Conservation (phyloP, 805 yeast species). For the Yarrowia divulgata region DNA sequence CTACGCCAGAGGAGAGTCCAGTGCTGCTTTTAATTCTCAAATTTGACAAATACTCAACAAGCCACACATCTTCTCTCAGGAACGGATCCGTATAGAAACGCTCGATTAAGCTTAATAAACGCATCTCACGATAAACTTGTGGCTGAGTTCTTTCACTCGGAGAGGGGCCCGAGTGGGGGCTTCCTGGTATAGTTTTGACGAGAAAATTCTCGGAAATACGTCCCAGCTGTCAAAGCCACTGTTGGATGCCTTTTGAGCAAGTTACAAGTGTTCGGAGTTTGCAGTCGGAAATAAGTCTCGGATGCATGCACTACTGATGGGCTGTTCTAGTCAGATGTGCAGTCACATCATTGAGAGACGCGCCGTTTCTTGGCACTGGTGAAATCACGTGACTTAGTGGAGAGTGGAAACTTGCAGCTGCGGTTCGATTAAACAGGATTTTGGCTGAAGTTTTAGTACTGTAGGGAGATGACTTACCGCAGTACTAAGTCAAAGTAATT, state of each 20-base stretch:
- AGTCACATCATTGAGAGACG: background rate
- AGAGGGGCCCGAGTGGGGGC: slow-evolving; percentile 15
- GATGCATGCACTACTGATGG: background rate
- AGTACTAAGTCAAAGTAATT: too few species aligned
- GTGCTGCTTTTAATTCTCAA: background rate
- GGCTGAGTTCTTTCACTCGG: background rate
- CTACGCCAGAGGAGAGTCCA: background rate
- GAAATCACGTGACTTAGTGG: background rate
- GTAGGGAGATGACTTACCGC: too few species aligned
- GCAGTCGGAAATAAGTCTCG: background rate
- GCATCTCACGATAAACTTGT: slow-evolving; percentile 12
- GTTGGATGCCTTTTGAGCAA: too few species aligned
- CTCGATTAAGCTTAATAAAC: background rate
- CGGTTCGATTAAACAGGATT: too few species aligned
- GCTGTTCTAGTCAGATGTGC: slow-evolving; percentile 2
- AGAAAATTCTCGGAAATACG: slow-evolving; percentile 1
- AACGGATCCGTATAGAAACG: background rate
- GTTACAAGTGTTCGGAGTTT: background rate
- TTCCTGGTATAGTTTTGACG: background rate
- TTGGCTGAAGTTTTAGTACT: too few species aligned
- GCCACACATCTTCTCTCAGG: background rate
- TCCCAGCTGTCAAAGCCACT: too few species aligned
- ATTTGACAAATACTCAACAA: too few species aligned
- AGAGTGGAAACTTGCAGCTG: too few species aligned
- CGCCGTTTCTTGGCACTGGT: background rate